Evolutionary conservation across 371 early-diverging fungal species (phyloP).

Genomic region (Blakeslea trispora): DNA sequence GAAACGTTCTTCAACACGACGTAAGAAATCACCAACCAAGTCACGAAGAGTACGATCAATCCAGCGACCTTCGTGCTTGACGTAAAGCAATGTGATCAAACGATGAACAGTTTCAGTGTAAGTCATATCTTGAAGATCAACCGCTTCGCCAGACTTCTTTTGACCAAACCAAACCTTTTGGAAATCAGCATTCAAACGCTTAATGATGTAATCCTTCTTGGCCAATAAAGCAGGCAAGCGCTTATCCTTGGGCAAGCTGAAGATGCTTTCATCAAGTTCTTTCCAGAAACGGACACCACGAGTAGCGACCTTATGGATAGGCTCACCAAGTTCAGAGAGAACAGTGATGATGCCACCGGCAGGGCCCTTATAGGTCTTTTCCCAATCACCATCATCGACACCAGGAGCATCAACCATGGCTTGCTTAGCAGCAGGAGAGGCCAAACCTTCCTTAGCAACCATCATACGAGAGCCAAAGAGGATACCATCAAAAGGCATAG

Average conservation of each 20-base stretch:
- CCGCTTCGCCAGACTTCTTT: conserved; percentile 77
- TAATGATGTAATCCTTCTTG: conserved; percentile 92
- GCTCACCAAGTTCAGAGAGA: conserved; percentile 94
- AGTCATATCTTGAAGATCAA: conserved; percentile 90
- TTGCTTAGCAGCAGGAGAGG: conserved; percentile 86
- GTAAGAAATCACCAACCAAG: conserved; percentile 85
- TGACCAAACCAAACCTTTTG: conserved; percentile 95
- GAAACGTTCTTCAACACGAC: conserved; percentile 93
- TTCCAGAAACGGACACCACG: conserved; percentile 94
- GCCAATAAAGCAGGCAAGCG: conserved; percentile 76
- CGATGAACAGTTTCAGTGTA: conserved; percentile 89
- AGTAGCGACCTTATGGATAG: conserved; percentile 97
- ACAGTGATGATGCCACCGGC: conserved; percentile 94
- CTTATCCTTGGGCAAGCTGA: conserved; percentile 89
- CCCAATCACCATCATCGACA: conserved; percentile 89
- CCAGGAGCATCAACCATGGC: conserved; percentile 92
- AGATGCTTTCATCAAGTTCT: conserved; percentile 92
- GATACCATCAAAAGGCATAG: conserved; percentile 96
- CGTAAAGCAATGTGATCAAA: conserved; percentile 80
- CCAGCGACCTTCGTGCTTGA: conserved; percentile 84
- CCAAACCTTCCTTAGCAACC: conserved; percentile 91
- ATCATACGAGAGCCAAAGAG: conserved; percentile 94
- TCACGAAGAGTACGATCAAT: conserved; percentile 84
- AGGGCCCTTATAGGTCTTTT: conserved; percentile 89
- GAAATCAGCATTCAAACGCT: conserved; percentile 89